Evolutionary conservation across 176 grass and related monocot genomes (phyloP).

Genomic region (Musa itinerans): DNA sequence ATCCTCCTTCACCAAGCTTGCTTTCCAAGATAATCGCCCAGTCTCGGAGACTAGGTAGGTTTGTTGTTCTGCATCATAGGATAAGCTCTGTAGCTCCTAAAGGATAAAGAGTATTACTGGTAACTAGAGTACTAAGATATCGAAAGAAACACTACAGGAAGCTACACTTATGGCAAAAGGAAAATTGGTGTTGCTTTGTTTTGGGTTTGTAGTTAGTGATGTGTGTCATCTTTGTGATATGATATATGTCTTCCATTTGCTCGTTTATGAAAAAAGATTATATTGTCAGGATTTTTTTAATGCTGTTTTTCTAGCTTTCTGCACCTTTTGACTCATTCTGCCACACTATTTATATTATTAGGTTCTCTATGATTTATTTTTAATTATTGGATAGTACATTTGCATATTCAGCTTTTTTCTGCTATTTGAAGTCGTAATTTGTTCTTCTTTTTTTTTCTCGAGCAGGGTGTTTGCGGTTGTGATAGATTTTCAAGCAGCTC

Average conservation of each 20-base stretch:
- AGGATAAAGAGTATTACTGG: too few species aligned
- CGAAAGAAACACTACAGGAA: too few species aligned
- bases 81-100: too few species aligned
- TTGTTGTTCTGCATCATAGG: too few species aligned
- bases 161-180: not conserved
- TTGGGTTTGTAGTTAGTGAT: not conserved
- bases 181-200: not conserved
- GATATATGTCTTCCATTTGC: not conserved
- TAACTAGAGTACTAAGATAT: too few species aligned
- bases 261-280: not conserved
- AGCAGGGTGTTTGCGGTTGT: conserved; percentile 16
- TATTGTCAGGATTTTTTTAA: not conserved
- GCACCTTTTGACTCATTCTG: not conserved
- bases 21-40: too few species aligned
- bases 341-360: not conserved
- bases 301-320: not conserved
- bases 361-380: not conserved
- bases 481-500: conserved; percentile 16
- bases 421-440: not conserved
- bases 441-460: not conserved
- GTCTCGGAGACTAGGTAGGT: too few species aligned
- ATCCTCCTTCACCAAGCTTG: too few species aligned
- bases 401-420: not conserved
- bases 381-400: not conserved
- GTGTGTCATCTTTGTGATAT: not conserved